phyloP scores from a whole-genome alignment of 140 eudicot species.

The Eryngium alpinum region DNA sequence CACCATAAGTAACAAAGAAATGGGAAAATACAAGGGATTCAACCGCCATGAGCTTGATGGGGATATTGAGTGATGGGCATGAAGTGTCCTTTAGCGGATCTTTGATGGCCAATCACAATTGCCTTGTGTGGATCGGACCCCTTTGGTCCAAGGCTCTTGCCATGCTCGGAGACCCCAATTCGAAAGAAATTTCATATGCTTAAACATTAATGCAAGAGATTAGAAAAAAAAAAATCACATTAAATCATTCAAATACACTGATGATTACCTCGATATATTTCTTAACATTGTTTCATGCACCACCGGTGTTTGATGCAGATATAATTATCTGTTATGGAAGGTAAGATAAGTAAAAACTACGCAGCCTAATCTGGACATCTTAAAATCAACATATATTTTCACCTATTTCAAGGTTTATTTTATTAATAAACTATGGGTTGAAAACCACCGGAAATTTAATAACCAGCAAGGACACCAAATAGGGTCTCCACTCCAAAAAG shows the following conservation, averaged over 20 bases:
- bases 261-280: conserved; percentile 70
- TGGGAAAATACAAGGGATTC: conserved; percentile 86
- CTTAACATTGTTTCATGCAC: conserved; percentile 94
- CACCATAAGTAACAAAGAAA: conserved; percentile 75
- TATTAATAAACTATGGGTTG: too few relatives aligned
- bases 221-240: neutral
- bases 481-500: too few relatives aligned
- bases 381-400: neutral
- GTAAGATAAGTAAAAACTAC: too few relatives aligned
- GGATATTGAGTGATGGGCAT: conserved; percentile 75
- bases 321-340: conserved; percentile 54
- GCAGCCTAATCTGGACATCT: too few relatives aligned
- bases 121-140: conserved; percentile 90
- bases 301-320: conserved; percentile 95
- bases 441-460: too few relatives aligned
- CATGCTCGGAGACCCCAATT: conserved; percentile 81
- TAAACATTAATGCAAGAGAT: neutral
- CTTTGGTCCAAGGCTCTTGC: conserved; percentile 62
- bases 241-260: neutral
- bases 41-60: conserved; percentile 89
- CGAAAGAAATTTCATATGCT: conserved; percentile 16
- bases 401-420: too few relatives aligned
- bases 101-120: conserved; percentile 76
- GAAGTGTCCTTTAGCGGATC: conserved; percentile 87
- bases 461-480: too few relatives aligned